Evolutionary conservation across 2,329 filamentous ascomycete genomes (phyloP).

Genomic region (Neophaeococcomyces mojaviensis): DNA sequence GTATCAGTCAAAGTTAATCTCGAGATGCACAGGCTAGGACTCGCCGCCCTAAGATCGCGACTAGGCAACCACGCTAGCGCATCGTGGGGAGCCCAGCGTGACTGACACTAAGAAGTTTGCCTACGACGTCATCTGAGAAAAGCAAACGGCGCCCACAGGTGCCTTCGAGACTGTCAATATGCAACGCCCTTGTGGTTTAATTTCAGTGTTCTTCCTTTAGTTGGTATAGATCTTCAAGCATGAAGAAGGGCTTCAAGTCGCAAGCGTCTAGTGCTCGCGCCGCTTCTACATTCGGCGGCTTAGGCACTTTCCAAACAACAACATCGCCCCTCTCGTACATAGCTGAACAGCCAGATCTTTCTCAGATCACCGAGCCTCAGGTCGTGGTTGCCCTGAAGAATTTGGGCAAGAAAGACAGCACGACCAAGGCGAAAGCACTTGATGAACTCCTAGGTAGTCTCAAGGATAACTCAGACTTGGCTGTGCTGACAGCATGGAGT

Average conservation of each 20-base stretch:
- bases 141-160: too few species aligned
- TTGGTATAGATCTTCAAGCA: conserved; percentile 25
- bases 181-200: too few species aligned
- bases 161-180: too few species aligned
- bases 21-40: too few species aligned
- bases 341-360: conserved; percentile 74
- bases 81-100: too few species aligned
- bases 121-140: too few species aligned
- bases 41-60: too few species aligned
- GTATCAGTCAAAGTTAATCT: too few species aligned
- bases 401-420: conserved; percentile 83
- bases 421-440: conserved; percentile 81
- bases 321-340: conserved; percentile 68
- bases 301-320: conserved; percentile 33
- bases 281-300: conserved; percentile 43
- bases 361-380: conserved; percentile 68
- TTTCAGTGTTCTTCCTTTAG: neutral
- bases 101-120: too few species aligned
- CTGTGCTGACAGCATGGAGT: conserved; percentile 80
- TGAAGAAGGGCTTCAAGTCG: conserved; percentile 57
- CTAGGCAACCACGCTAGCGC: too few species aligned
- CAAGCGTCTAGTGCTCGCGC: conserved; percentile 58
- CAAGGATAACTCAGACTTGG: conserved; percentile 45
- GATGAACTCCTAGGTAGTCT: conserved; percentile 70
- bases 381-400: conserved; percentile 89